A percentile compares a stretch with the other conserved stretches of the same genome.
Conservation (phyloP, 164 flowering plant genomes). For the Euptelea pleiosperma region DNA sequence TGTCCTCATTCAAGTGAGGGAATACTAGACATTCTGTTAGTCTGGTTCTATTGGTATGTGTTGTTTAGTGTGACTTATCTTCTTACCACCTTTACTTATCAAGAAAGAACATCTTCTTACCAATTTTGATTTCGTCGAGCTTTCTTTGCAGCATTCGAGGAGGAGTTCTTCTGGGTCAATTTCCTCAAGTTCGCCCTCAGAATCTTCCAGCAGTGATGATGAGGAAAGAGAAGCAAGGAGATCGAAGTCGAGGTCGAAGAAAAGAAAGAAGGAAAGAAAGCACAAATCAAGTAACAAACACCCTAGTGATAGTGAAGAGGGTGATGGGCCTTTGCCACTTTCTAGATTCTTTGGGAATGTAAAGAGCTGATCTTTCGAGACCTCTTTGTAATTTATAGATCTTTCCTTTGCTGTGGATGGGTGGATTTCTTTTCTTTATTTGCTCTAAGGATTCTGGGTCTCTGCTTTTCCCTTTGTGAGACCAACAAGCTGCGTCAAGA, state of each 20-base stretch:
- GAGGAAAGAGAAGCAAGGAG: slow-evolving; percentile 68
- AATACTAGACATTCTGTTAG: not conserved
- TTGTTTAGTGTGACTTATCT: no score
- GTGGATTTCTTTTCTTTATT: slow-evolving; percentile 3
- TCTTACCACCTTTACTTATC: no score
- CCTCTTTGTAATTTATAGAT: not conserved
- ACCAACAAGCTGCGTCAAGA: no score
- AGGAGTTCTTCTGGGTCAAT: slow-evolving; percentile 61
- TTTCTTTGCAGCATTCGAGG: slow-evolving; percentile 55
- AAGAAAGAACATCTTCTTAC: no score
- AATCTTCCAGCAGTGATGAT: slow-evolving; percentile 71
- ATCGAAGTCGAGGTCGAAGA: slow-evolving; percentile 74
- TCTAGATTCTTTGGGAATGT: slow-evolving; percentile 81
- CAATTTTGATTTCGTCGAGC: no score
- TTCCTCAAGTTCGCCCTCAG: slow-evolving; percentile 76
- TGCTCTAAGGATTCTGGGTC: not conserved
- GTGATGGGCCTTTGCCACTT: slow-evolving; percentile 85
- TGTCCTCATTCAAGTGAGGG: no score
- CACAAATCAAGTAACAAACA: slow-evolving; percentile 61
- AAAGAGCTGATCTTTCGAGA: slow-evolving; percentile 45
- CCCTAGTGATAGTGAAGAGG: slow-evolving; percentile 46
- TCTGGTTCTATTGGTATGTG: not conserved
- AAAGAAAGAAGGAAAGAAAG: slow-evolving; percentile 73
- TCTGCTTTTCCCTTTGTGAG: no score
- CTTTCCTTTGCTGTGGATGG: not conserved